These are phyloP conservation scores for Suhomyces pyralidae DNA, from an alignment of 805 yeast genomes.

Conservation along the genomic window DNA sequence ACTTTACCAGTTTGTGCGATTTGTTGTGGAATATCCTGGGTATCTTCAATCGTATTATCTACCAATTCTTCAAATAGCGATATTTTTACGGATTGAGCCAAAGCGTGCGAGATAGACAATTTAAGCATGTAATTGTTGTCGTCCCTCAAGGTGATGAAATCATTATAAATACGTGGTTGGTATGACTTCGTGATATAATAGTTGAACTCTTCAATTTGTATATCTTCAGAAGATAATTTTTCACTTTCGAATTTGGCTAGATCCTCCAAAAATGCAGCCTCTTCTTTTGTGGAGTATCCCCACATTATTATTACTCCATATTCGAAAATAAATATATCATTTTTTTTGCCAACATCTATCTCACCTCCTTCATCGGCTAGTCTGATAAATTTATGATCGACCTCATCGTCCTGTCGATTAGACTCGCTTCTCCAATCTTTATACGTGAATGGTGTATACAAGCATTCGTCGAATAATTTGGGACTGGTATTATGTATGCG, in stretches of 20 bases:
- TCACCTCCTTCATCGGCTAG: conserved; percentile 95
- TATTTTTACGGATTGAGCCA: conserved; percentile 93
- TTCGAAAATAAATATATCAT: conserved; percentile 85
- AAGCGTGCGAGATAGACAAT: conserved; percentile 89
- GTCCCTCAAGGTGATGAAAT: conserved; percentile 88
- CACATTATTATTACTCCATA: conserved; percentile 97
- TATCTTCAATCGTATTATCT: conserved; percentile 94
- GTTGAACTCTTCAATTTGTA: conserved; percentile 92
- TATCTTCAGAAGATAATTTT: conserved; percentile 85
- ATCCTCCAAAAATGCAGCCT: conserved; percentile 73
- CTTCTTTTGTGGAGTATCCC: conserved; percentile 90
- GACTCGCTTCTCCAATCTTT: conserved; percentile 68
- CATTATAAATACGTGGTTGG: conserved; percentile 94
- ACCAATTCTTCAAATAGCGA: conserved; percentile 94
- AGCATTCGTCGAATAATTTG: conserved; percentile 87
- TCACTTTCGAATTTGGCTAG: conserved; percentile 90
- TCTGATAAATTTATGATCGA: conserved; percentile 47
- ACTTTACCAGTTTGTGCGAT: conserved; percentile 94
- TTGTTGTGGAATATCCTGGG: conserved; percentile 95
- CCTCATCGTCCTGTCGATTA: conserved; percentile 10
- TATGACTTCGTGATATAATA: conserved; percentile 91
- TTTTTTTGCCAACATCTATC: conserved; percentile 76
- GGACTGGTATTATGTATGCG: conserved; percentile 76
- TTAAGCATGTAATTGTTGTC: conserved; percentile 89
- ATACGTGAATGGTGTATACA: conserved; percentile 85